Evolutionary conservation across 2,329 filamentous ascomycete species (phyloP).

Genomic region (Talaromyces sp.): DNA sequence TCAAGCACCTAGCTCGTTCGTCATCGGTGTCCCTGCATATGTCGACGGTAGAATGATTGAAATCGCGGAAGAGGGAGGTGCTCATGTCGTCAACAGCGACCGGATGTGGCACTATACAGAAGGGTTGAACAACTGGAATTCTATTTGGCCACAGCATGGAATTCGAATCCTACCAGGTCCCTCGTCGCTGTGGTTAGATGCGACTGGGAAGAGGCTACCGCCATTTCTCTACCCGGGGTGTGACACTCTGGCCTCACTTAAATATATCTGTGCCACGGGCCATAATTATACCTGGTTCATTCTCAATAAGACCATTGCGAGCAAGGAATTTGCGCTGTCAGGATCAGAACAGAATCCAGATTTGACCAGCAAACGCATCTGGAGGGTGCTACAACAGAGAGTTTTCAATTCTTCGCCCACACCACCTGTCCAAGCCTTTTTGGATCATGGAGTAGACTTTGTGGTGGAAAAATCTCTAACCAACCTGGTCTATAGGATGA

Average conservation of each 20-base stretch:
- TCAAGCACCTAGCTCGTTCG: slow-evolving; percentile 52
- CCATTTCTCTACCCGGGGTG: slow-evolving; percentile 53
- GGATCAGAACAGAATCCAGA: slow-evolving; percentile 62
- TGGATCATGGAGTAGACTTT: slow-evolving; percentile 56
- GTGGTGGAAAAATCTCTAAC: slow-evolving; percentile 53
- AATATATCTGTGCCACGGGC: slow-evolving; percentile 56
- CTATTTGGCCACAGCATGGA: slow-evolving; percentile 58
- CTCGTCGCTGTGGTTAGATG: slow-evolving; percentile 59
- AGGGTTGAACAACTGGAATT: slow-evolving; percentile 57
- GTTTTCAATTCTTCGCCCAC: slow-evolving; percentile 52
- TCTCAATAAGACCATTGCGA: slow-evolving; percentile 54
- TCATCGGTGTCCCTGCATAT: slow-evolving; percentile 57
- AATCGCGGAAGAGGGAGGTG: slow-evolving; percentile 51
- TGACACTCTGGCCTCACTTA: slow-evolving; percentile 55
- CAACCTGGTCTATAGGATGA: slow-evolving; percentile 56
- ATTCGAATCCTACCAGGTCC: slow-evolving; percentile 58
- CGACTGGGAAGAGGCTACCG: slow-evolving; percentile 54
- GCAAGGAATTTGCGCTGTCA: slow-evolving; percentile 58
- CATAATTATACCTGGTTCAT: slow-evolving; percentile 63
- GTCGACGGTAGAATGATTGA: slow-evolving; percentile 61
- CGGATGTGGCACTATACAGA: slow-evolving; percentile 65
- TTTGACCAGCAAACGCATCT: slow-evolving; percentile 53
- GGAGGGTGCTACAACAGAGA: slow-evolving; percentile 44
- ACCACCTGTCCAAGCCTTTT: slow-evolving; percentile 53
- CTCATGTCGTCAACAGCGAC: slow-evolving; percentile 55